Percentiles rank a stretch among this genome's conserved stretches.
Conservation (phyloP, 2,329 filamentous ascomycete genomes). For the Podosphaera fusca region DNA sequence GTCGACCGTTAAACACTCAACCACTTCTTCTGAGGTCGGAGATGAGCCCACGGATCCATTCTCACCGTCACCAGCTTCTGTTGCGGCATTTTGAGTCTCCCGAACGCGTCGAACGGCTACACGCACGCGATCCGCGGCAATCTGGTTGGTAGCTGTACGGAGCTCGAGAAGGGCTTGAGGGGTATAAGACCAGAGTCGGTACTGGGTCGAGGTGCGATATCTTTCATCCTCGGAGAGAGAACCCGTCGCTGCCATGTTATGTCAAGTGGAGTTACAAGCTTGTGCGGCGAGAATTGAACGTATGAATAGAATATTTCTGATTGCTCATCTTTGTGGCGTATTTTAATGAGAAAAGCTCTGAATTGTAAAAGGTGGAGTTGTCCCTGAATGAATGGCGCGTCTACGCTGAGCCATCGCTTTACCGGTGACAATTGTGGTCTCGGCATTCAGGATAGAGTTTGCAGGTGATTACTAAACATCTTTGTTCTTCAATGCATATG, state of each 20-base stretch:
- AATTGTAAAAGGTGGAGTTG: too few species aligned
- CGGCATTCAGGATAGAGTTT: too few species aligned
- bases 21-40: conserved; percentile 20
- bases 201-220: conserved; percentile 80
- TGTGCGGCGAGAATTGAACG: too few species aligned
- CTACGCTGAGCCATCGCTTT: too few species aligned
- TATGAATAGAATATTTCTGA: too few species aligned
- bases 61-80: conserved; percentile 14
- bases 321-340: too few species aligned
- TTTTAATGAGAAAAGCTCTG: too few species aligned
- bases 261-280: neutral
- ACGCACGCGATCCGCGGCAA: conserved; percentile 47
- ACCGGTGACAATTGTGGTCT: too few species aligned
- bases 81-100: conserved; percentile 17
- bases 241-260: neutral
- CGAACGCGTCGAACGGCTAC: conserved; percentile 28
- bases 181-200: conserved; percentile 78
- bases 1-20: conserved; percentile 60
- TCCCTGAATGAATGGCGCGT: too few species aligned
- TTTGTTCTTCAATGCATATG: too few species aligned
- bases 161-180: conserved; percentile 45
- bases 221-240: conserved; percentile 50
- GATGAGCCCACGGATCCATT: conserved; percentile 9
- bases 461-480: too few species aligned
- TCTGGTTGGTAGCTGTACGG: conserved; percentile 54